Base-by-base conservation (phyloP, 2,329 filamentous ascomycete genomes). In the Fusarium sulawesiense region DNA sequence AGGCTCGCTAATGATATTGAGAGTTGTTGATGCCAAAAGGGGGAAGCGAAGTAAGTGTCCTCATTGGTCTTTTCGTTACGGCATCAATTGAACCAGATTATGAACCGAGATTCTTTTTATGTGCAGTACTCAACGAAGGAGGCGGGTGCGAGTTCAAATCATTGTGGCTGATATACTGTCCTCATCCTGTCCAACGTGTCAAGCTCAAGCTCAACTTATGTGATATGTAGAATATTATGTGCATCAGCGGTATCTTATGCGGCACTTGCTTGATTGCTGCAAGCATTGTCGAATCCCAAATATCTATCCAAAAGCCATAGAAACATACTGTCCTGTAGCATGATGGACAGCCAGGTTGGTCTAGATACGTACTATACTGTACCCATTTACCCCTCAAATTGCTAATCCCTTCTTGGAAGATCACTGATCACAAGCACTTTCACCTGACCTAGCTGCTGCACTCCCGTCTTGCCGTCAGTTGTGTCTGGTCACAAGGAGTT, bases 401-500 rank as follows among this genome's bases (percentile, higher is more conserved):
- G 55, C 67, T 68, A 70, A 59, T 37, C 70, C 66, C 41, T 37
- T 60, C 42, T 55, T 70, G 46, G 70, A 53, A 48, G 53, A 50
- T 60, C 64, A 59, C 55, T 53, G 54, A 66, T 70, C 70, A 72
- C 68, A 64, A 49, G 66, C 60, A 60, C 57, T 54, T 55, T 72
- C 71, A 68, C 71, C 66, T 73, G 71, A 74, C 70, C 51, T n/a
- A 27, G 23, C 29, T 61, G n/a, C 56, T 42, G 37, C 30, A 60
- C 34, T 42, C 37, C 44, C 23, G 30, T 56, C 25, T 20, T 56
- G 54, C 54, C 54, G 30, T 56, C 45, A 20, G 44, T 56, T 45
- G 30, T 56, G 54, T 51, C 18, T 42, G 48, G 34, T 48, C 60
- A 63, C 58, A 56, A 46, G 32, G 41, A 55, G 27, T 47, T 21